Base-by-base conservation (phyloP, 306 rosid genomes). In the Castanea mollissima region DNA sequence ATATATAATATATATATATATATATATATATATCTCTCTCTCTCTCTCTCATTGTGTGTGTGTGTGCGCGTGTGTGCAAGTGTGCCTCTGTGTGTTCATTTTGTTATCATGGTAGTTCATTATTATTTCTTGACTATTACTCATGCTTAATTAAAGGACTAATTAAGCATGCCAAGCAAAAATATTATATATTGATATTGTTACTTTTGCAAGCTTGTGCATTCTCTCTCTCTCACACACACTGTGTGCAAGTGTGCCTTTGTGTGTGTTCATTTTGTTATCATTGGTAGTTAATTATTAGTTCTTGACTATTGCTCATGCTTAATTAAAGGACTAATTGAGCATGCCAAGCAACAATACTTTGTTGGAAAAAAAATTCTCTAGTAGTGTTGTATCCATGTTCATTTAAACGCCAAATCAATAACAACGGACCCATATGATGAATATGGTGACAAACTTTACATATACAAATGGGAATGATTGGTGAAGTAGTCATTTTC, bases 401-500 rank as follows among this genome's bases (percentile, higher is more conserved):
- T 13, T 49, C 54, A 49, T 63, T 63, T 27, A 63, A 27, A 25
- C 6, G 41, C 4, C 4, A 27, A 29, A 63, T 63, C n/a, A 49
- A 63, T 59, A 59, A 59, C 65, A 7, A 11, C 12, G 65, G 65
- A 59, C 65, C 65, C 65, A 59, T 19, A 32, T 34, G 16, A 35
- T 34, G 52, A 34, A 35, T 6, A 64, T 4, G 52, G 6, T 56
- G 75, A 49, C 35, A 71, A 51, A 71, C 6, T 15, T 71, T 38
- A 49, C 75, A 71, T 44, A 55, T 11, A 49, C 14, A 23, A 49
- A 71, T 2, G 1, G 20, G 34, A 18, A 18, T 11, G 75, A 23
- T 5, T 49, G 32, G 46, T 4, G 9, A 79, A 20, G 73, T 38
- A 29, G 82, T 55, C 73, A 70, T 56, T 72, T 70, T 84, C 79